phyloP scores from a whole-genome alignment of 805 yeast species.

The Candida palmyrensis region DNA sequence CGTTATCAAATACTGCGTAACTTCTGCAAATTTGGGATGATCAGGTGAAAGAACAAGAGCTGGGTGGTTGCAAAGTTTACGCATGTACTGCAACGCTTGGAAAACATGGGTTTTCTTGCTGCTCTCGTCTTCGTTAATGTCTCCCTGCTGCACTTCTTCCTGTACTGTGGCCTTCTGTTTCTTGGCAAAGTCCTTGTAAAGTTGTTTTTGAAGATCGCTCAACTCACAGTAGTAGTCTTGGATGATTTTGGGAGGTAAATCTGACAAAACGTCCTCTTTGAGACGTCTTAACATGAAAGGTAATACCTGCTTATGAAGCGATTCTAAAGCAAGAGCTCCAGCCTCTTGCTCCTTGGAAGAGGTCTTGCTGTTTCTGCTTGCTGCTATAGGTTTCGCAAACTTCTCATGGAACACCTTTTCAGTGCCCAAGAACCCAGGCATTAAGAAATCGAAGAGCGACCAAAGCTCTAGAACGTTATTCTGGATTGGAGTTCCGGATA shows the following conservation, averaged over 20 bases:
- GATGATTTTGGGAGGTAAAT: slow-evolving; percentile 95
- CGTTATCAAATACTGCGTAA: slow-evolving; percentile 52
- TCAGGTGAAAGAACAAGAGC: slow-evolving; percentile 75
- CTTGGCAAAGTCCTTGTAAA: slow-evolving; percentile 84
- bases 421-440: slow-evolving; percentile 98
- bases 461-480: slow-evolving; percentile 94
- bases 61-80: slow-evolving; percentile 96
- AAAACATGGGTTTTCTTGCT: slow-evolving; percentile 79
- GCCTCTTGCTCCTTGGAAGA: slow-evolving; percentile 93
- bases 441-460: slow-evolving; percentile 94
- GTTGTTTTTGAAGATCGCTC: slow-evolving; percentile 80
- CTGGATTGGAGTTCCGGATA: slow-evolving; percentile 98
- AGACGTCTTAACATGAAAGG: slow-evolving; percentile 95
- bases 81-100: slow-evolving; percentile 96
- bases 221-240: slow-evolving; percentile 97
- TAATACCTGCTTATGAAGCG: slow-evolving; percentile 90
- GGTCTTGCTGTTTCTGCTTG: slow-evolving; percentile 83
- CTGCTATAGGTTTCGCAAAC: slow-evolving; percentile 97
- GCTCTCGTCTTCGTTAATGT: slow-evolving; percentile 2
- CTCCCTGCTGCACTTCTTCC: slow-evolving; percentile 49
- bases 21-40: slow-evolving; percentile 77
- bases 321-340: slow-evolving; percentile 93
- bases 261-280: slow-evolving; percentile 93
- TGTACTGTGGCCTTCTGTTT: slow-evolving; percentile 73
- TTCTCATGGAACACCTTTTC: slow-evolving; percentile 91